Percentiles rank a stretch among this genome's conserved stretches.
Conservation (phyloP, 306 rosid genomes). For the Gleditsia sinensis region DNA sequence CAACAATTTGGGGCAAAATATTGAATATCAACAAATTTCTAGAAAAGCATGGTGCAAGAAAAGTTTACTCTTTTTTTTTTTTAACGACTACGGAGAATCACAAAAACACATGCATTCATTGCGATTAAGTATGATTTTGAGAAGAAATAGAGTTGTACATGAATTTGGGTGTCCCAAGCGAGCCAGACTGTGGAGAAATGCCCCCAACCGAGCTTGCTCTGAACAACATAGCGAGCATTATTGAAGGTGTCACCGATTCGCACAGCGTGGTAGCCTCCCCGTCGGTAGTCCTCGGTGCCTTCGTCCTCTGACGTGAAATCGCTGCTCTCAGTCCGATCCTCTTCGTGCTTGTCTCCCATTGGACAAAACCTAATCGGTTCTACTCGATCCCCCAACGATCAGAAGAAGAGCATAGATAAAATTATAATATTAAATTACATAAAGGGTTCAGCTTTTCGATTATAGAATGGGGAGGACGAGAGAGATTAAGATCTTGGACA, state of each 20-base stretch:
- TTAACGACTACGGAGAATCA: neutral
- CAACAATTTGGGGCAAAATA: neutral
- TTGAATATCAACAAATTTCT: neutral
- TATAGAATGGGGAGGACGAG: neutral
- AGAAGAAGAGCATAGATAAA: neutral
- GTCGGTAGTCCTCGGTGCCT: slow-evolving; percentile 93
- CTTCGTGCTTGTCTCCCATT: slow-evolving; percentile 63
- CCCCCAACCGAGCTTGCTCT: slow-evolving; percentile 98
- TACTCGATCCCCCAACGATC: slow-evolving; percentile 1
- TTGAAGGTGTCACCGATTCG: slow-evolving; percentile 83
- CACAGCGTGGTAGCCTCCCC: slow-evolving; percentile 96
- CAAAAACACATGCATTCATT: neutral
- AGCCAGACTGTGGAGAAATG: slow-evolving; percentile 99
- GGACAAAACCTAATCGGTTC: neutral
- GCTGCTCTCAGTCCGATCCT: slow-evolving; percentile 67
- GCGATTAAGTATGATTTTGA: slow-evolving; percentile 2
- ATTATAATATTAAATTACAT: neutral
- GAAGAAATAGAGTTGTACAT: slow-evolving; percentile 42
- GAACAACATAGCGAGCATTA: slow-evolving; percentile 72
- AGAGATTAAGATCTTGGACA: neutral
- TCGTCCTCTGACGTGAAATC: slow-evolving; percentile 97
- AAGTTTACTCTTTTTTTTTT: neutral
- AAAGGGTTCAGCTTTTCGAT: neutral
- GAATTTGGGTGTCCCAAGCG: slow-evolving; percentile 78
- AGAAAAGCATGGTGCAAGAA: neutral